These are phyloP conservation scores for Penicillium atrosanguineum DNA, from an alignment of 495 filamentous ascomycete genomes.

Conservation along the genomic window DNA sequence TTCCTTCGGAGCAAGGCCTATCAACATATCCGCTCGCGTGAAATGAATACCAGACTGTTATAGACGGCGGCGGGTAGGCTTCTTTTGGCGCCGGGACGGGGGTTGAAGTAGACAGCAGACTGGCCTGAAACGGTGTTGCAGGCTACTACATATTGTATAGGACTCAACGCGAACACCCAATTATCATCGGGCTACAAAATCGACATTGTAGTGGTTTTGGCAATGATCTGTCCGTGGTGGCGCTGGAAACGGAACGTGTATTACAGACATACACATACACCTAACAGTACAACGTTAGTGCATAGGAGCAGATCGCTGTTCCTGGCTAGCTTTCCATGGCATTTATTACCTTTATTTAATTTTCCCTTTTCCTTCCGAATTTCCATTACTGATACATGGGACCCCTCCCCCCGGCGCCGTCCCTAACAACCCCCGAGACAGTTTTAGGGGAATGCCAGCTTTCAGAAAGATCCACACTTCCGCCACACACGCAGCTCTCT, in stretches of 20 bases:
- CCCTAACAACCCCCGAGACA: background rate
- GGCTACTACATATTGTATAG: background rate
- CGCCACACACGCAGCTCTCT: constrained; percentile 23
- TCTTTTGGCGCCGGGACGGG: background rate
- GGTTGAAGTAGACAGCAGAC: background rate
- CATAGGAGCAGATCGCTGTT: background rate
- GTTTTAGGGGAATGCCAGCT: constrained; percentile 12
- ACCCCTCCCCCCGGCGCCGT: background rate
- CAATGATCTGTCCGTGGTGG: constrained; percentile 5
- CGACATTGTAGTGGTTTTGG: background rate
- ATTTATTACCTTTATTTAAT: background rate
- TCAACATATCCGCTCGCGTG: background rate
- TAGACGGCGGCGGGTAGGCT: constrained; percentile 4
- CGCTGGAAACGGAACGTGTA: background rate
- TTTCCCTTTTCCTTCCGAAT: background rate
- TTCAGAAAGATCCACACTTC: constrained; percentile 13
- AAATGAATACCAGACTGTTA: constrained; percentile 2
- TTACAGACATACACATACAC: background rate
- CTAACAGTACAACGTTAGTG: background rate
- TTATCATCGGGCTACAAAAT: too few species aligned
- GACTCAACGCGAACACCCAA: too few species aligned
- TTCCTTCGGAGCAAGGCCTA: background rate
- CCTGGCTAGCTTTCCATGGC: background rate
- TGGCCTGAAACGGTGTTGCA: background rate
- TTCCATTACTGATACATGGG: background rate